Evolutionary conservation across 805 yeast species (phyloP).

Genomic region (Candida maltosa): DNA sequence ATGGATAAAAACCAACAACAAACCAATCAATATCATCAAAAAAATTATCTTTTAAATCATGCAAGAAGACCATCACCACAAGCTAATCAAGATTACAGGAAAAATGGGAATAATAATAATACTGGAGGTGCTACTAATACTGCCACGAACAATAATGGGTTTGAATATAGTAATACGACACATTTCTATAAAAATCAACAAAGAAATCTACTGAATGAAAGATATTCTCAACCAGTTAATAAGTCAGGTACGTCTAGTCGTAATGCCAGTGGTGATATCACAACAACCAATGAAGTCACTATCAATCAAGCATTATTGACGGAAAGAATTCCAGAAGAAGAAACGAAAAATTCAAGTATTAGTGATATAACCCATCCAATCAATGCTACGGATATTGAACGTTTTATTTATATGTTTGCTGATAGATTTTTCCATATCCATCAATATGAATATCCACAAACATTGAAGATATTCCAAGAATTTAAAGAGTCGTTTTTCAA

Average conservation of each 20-base stretch:
- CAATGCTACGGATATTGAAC: slow-evolving; percentile 32
- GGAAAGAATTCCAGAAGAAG: neutral
- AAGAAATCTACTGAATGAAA: too few species aligned
- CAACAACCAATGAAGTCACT: neutral
- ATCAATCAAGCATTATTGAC: slow-evolving; percentile 2
- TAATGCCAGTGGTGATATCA: too few species aligned
- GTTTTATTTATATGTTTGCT: slow-evolving; percentile 39
- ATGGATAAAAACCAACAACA: slow-evolving; percentile 3
- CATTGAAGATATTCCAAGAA: slow-evolving; percentile 40
- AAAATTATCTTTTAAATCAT: too few species aligned
- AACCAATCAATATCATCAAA: slow-evolving; percentile 3
- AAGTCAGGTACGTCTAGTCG: too few species aligned
- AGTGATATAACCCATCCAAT: slow-evolving; percentile 11
- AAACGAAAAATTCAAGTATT: neutral
- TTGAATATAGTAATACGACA: too few species aligned
- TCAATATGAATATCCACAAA: slow-evolving; percentile 41
- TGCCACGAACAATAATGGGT: too few species aligned
- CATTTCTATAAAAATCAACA: too few species aligned
- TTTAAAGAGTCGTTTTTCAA: slow-evolving; percentile 39
- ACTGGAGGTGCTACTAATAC: too few species aligned
- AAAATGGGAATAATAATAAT: too few species aligned
- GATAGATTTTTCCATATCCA: slow-evolving; percentile 39
- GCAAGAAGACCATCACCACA: too few species aligned
- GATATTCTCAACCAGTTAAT: too few species aligned
- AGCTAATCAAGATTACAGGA: too few species aligned